Evolutionary conservation across 768 basidiomycete genomes (phyloP).

Genomic region (Polyporus arcularius): DNA sequence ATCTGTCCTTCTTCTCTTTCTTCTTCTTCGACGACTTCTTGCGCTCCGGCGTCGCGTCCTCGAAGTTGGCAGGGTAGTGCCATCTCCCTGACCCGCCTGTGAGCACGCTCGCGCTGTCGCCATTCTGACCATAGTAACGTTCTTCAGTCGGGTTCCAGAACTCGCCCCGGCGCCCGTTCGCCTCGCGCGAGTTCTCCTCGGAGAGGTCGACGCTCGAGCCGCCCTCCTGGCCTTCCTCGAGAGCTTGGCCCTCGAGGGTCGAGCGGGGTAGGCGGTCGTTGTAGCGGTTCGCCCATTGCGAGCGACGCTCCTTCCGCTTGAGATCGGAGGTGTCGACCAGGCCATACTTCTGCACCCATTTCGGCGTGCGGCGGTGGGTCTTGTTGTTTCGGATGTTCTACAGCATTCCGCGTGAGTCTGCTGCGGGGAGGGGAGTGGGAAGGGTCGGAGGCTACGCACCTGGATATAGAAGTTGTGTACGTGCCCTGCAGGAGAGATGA

Average conservation of each 20-base stretch:
- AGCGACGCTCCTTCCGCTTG: slow-evolving; percentile 75
- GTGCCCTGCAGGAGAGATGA: slow-evolving; percentile 56
- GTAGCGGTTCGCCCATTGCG: slow-evolving; percentile 86
- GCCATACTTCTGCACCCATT: slow-evolving; percentile 91
- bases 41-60: slow-evolving; percentile 49
- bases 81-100: slow-evolving; percentile 54
- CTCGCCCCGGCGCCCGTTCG: slow-evolving; percentile 40
- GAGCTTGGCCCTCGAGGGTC: slow-evolving; percentile 65
- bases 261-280: slow-evolving; percentile 76
- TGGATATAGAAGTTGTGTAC: slow-evolving; percentile 93
- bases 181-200: slow-evolving; percentile 19
- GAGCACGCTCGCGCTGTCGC: slow-evolving; percentile 36
- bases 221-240: slow-evolving; percentile 78
- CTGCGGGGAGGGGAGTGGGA: no score
- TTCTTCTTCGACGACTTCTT: slow-evolving; percentile 46
- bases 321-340: slow-evolving; percentile 82
- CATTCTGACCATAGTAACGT: slow-evolving; percentile 61
- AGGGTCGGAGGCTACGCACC: slow-evolving; percentile 31
- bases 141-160: slow-evolving; percentile 81
- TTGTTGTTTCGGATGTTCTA: slow-evolving; percentile 97
- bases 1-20: slow-evolving; percentile 84
- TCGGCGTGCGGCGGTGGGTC: slow-evolving; percentile 88
- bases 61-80: slow-evolving; percentile 87
- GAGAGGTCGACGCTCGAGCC: slow-evolving; percentile 29
- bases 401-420: neutral